Base-by-base conservation (phyloP, 176 grass and related monocot species). In the Phragmites australis region DNA sequence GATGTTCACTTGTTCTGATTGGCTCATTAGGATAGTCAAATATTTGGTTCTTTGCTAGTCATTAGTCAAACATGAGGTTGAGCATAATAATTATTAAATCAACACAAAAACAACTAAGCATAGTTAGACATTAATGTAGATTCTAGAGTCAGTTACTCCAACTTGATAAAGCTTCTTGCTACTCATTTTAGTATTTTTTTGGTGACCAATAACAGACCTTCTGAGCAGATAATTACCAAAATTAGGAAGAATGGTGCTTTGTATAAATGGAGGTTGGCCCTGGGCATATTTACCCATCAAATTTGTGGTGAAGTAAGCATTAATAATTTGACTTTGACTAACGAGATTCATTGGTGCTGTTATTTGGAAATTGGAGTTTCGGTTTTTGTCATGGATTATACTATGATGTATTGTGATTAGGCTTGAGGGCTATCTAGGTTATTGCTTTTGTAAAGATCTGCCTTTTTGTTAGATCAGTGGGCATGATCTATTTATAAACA, bases 81-180 rank as follows among this genome's bases (percentile, higher is more conserved):
- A 57, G 39, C n/a, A n/a, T n/a, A n/a, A n/a, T n/a, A n/a, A n/a
- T n/a, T n/a, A n/a, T n/a, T n/a, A n/a, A n/a, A 62, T 43, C 6
- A 51, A 30, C 1, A 5, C 7, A 86, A 39, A 67, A 23, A 50
- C 2, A n/a, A 30, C 48, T 15, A 9, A 11, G 6, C 61, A 65
- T 12, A 10, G 3, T 49, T 48, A 50, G 44, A 58, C 6, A 37
- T 41, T 75, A 37, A 18, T 58, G 9, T 73, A 53, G 31, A 70
- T 65, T 82, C 47, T 55, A 27, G n/a, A 50, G 42, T 50, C 63
- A 57, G 42, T 58, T 88, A 39, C 27, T 40, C 76, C 19, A 26
- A 37, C 49, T 74, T 47, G 8, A 47, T 46, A 74, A 39, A 58
- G 17, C 16, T 65, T 74, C 4, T 1, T n/a, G 6, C 50, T 58